Conservation (phyloP, 352 stramenopile species). For the Phytopythium kandeliae region DNA sequence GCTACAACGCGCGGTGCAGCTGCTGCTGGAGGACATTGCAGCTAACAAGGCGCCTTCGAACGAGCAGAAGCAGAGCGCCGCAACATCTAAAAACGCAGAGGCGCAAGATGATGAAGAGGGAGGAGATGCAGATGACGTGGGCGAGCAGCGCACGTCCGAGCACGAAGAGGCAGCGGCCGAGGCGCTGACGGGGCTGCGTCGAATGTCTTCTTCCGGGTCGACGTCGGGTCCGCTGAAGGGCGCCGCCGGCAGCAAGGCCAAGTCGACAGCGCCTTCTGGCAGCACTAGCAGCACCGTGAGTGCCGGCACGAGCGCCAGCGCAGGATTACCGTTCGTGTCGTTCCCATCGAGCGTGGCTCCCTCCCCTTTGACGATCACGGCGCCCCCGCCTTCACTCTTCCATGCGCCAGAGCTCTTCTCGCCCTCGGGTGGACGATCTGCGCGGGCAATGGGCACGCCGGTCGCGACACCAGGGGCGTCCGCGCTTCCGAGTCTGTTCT, state of each 20-base stretch:
- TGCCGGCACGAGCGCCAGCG: conserved; percentile 13
- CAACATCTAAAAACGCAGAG: conserved; percentile 11
- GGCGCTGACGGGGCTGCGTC: conserved; percentile 63
- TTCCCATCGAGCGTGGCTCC: conserved; percentile 14
- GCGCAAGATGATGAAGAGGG: not conserved
- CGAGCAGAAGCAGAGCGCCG: not conserved
- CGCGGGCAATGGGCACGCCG: conserved; percentile 15
- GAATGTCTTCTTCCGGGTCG: conserved; percentile 1
- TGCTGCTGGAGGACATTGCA: conserved; percentile 13
- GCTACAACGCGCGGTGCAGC: conserved; percentile 36
- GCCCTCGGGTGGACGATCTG: conserved; percentile 4
- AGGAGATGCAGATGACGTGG: conserved; percentile 11
- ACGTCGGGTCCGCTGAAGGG: not conserved
- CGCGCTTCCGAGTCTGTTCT: conserved; percentile 45
- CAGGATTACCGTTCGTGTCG: conserved; percentile 22
- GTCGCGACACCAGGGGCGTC: conserved; percentile 8
- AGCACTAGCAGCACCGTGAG: conserved; percentile 3
- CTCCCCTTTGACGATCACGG: conserved; percentile 42
- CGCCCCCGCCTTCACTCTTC: conserved; percentile 30
- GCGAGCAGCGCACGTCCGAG: conserved; percentile 16
- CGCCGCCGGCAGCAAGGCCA: not conserved
- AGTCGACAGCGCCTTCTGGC: conserved; percentile 4
- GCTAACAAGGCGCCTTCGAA: not conserved
- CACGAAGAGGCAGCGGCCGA: conserved; percentile 67
- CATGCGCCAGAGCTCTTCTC: conserved; percentile 30